Evolutionary conservation across 176 grass and related monocot genomes (phyloP), one percentile per base, ranked within the genome.

Genomic region (Microstegium vimineum): DNA sequence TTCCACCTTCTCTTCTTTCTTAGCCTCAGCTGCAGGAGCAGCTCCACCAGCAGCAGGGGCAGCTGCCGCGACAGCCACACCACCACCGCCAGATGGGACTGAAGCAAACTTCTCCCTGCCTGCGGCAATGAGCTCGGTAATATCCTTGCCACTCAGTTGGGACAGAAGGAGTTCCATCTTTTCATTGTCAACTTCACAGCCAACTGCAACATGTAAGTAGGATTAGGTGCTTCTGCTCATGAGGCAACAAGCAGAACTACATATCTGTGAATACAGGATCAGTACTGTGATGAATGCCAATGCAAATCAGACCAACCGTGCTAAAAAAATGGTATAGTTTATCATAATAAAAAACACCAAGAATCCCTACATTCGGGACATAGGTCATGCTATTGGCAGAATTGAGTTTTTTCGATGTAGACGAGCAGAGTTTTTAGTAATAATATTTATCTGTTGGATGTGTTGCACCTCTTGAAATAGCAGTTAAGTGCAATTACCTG

Each of bases 61-160:
- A 83, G 79, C 66, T 2, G 80, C 89, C 2, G 76, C 81, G 0
- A 83, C 80, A 15, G 84, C 80, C 1, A 43, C 80, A 16, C 73
- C 88, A 57, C 73, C 88, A 57, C 89, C 89, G 5, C 84, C 83
- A 3, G 17, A 80, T 26, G 89, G 89, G 34, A 90, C 89, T 16
- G 84, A 83, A 78, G 89, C 89, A 4, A 90, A 87, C 84, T 90
- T 90, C 89, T 90, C 89, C 80, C 89, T 87, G 1, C 89, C 89
- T 0, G 81, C 71, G n/a, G 89, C 89, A 30, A 90, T 80, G 64
- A 90, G 81, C 80, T 90, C 84, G 0, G 84, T 90, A 14, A 90
- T 87, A 75, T 90, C 89, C 75, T 84, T 90, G 1, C 89, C 89
- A 12, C 81, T 87, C 67, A 90, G 49, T 35, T 91, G 46, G 30